phyloP scores from a whole-genome alignment of 495 filamentous ascomycete species.

The Parathielavia appendiculata region DNA sequence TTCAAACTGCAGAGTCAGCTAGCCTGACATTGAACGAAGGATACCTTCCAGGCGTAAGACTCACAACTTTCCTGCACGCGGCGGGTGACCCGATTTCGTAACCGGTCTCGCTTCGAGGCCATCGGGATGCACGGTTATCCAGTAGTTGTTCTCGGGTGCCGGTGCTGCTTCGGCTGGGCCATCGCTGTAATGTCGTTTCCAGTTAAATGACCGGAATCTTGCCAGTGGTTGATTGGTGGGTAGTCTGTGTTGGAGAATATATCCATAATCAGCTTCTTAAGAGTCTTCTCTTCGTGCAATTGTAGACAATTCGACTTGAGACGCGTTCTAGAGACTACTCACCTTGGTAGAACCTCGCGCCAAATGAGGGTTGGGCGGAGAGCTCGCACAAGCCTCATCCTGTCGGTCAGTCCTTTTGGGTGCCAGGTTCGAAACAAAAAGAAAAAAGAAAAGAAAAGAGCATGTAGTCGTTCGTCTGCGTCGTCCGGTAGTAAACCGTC shows the following conservation, averaged over 20 bases:
- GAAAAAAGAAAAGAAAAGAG: background rate
- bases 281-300: background rate
- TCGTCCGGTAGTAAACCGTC: background rate
- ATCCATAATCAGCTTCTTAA: conserved; percentile 1
- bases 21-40: background rate
- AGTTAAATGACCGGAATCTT: no score
- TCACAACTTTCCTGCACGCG: background rate
- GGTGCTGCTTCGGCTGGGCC: no score
- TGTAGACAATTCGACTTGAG: background rate
- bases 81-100: no score
- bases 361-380: background rate
- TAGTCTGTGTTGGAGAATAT: no score
- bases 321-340: background rate
- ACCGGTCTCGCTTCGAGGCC: no score
- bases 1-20: conserved; percentile 12
- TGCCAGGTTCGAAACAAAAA: no score
- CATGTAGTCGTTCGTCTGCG: no score
- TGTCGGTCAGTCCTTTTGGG: background rate
- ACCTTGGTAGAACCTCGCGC: background rate
- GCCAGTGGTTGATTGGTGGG: no score
- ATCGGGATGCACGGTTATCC: no score
- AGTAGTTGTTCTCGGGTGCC: no score
- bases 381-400: background rate
- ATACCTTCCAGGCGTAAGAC: background rate
- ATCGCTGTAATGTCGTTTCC: background rate